These are phyloP conservation scores for Elaeis guineensis DNA, from an alignment of 176 grass and related monocot species.

Conservation along the genomic window DNA sequence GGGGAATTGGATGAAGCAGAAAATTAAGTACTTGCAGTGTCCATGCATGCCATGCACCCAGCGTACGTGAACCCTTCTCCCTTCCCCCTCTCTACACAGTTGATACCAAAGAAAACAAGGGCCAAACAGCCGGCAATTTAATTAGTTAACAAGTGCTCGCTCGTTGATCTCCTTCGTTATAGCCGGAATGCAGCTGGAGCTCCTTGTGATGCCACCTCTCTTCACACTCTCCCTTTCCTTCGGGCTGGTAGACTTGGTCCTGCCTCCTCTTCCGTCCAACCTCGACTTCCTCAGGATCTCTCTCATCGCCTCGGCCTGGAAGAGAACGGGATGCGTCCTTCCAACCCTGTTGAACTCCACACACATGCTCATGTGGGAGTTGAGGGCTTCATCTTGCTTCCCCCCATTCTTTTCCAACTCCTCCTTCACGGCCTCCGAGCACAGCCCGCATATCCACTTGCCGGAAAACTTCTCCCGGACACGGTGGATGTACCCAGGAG, in stretches of 20 bases:
- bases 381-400: conserved; percentile 47
- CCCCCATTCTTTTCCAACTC: conserved; percentile 41
- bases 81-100: no score
- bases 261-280: background rate
- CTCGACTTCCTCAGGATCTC: conserved; percentile 60
- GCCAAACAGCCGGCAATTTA: no score
- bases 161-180: conserved; percentile 52
- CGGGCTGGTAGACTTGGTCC: conserved; percentile 48
- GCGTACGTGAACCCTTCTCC: no score
- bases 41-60: no score
- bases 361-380: conserved; percentile 59
- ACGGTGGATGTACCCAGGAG: conserved; percentile 54
- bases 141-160: no score
- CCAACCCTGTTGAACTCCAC: conserved; percentile 60
- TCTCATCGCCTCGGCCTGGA: conserved; percentile 87
- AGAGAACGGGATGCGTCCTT: conserved; percentile 61
- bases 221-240: conserved; percentile 14
- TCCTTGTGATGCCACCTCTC: conserved; percentile 36
- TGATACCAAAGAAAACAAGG: no score
- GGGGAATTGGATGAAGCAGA: no score
- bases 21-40: no score
- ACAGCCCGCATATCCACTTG: conserved; percentile 71
- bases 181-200: conserved; percentile 89
- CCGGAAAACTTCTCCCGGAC: conserved; percentile 70
- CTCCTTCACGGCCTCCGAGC: conserved; percentile 52